phyloP scores from a whole-genome alignment of 2,329 filamentous ascomycete genomes.

The Fusarium palustre region DNA sequence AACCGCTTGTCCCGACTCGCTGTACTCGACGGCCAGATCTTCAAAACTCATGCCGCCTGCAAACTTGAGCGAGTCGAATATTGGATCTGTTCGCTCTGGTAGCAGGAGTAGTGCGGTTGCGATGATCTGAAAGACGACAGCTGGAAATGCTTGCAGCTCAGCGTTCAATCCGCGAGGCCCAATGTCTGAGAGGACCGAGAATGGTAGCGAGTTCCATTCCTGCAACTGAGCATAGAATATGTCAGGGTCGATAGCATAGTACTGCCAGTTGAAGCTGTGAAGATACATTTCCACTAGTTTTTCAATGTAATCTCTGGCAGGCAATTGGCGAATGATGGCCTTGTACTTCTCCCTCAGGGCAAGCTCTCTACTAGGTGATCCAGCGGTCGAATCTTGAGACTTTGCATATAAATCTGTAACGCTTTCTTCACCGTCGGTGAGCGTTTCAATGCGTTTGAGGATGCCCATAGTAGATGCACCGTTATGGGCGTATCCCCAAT shows the following conservation, averaged over 20 bases:
- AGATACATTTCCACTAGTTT: constrained; percentile 67
- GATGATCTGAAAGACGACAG: constrained; percentile 69
- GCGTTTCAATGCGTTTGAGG: constrained; percentile 65
- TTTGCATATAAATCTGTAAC: neutral
- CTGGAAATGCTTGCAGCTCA: constrained; percentile 68
- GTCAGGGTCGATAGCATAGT: constrained; percentile 66
- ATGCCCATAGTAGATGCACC: constrained; percentile 66
- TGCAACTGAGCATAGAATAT: constrained; percentile 64
- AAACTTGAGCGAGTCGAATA: constrained; percentile 69
- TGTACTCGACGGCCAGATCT: constrained; percentile 70
- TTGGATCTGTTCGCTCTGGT: constrained; percentile 59
- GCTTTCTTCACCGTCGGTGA: constrained; percentile 48
- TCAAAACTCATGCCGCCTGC: constrained; percentile 69
- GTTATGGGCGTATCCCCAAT: constrained; percentile 67
- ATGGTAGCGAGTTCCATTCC: constrained; percentile 67
- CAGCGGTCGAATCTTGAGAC: neutral
- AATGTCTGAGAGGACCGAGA: constrained; percentile 60
- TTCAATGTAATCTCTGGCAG: constrained; percentile 65
- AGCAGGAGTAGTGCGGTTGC: constrained; percentile 67
- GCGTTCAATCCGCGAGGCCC: constrained; percentile 63
- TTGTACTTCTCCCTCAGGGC: constrained; percentile 69
- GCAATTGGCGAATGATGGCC: constrained; percentile 67
- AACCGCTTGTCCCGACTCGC: constrained; percentile 67
- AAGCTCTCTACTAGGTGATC: constrained; percentile 47
- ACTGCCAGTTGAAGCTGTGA: constrained; percentile 69